Percentiles rank a stretch among this genome's conserved stretches.
Conservation (phyloP, 352 stramenopile species). For the Globisporangium parvum region DNA sequence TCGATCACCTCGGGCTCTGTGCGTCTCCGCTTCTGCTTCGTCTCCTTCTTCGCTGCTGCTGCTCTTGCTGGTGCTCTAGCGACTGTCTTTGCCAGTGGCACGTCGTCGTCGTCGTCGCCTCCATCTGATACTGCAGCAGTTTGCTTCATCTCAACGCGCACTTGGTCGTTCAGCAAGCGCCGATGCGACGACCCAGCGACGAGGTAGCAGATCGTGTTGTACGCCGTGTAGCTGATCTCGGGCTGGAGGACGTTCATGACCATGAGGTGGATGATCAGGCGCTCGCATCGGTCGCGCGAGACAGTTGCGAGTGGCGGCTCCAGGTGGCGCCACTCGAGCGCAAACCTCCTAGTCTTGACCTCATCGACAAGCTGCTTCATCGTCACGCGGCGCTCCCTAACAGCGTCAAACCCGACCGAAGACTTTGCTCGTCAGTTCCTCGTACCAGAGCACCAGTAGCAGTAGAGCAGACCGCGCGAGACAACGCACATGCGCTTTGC, state of each 20-base stretch:
- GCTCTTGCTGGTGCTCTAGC: not conserved
- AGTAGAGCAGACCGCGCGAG: not conserved
- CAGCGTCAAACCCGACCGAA: not conserved
- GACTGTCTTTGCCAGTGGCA: not conserved
- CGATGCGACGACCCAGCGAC: slow-evolving; percentile 34
- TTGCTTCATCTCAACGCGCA: slow-evolving; percentile 17
- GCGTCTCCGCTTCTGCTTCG: slow-evolving; percentile 1
- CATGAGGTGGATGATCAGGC: slow-evolving; percentile 46
- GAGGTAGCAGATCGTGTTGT: slow-evolving; percentile 72
- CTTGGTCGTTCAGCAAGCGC: slow-evolving; percentile 12
- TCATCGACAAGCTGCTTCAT: slow-evolving; percentile 72
- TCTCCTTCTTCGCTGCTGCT: not conserved
- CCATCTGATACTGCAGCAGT: not conserved
- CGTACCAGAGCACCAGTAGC: slow-evolving; percentile 1
- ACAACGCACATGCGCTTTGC: slow-evolving; percentile 40
- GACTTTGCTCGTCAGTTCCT: not conserved
- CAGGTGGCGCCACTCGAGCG: slow-evolving; percentile 28
- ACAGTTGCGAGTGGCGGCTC: slow-evolving; percentile 30
- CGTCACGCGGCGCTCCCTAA: slow-evolving; percentile 53
- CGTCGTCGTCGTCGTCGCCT: slow-evolving; percentile 7
- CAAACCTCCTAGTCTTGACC: slow-evolving; percentile 44
- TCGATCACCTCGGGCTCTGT: slow-evolving; percentile 24
- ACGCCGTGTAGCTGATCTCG: slow-evolving; percentile 74
- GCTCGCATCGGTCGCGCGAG: slow-evolving; percentile 35
- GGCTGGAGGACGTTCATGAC: slow-evolving; percentile 40